Percentiles rank a stretch among this genome's conserved stretches.
Evolutionary conservation across 768 basidiomycete species (phyloP).

Genomic region (Leccinellum rugosiceps): DNA sequence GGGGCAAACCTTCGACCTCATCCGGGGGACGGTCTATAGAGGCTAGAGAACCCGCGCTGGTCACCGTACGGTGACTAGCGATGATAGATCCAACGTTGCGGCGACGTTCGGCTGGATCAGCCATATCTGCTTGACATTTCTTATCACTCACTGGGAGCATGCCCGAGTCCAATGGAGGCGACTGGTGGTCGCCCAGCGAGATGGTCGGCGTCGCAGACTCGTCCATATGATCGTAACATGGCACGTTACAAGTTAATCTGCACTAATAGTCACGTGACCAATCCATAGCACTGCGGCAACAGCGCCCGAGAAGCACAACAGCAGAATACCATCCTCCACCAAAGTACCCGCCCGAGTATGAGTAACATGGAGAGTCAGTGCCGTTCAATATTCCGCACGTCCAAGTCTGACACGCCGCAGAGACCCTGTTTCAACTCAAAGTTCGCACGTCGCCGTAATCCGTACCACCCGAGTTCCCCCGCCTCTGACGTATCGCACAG

Average conservation of each 20-base stretch:
- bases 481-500: constrained; percentile 40
- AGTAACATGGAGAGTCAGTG: constrained; percentile 87
- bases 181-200: too few species aligned
- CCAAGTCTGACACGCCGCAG: constrained; percentile 40
- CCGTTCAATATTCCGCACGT: background rate
- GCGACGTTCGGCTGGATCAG: constrained; percentile 6
- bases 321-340: background rate
- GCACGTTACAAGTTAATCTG: too few species aligned
- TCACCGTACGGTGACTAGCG: constrained; percentile 32
- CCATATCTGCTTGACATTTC: background rate
- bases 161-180: background rate
- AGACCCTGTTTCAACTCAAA: constrained; percentile 99
- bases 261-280: constrained; percentile 11
- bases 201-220: background rate
- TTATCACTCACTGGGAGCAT: constrained; percentile 4
- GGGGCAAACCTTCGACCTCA: constrained; percentile 30
- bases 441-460: constrained; percentile 39
- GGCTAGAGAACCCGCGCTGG: constrained; percentile 37
- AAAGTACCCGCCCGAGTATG: constrained; percentile 39
- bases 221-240: too few species aligned
- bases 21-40: constrained; percentile 41
- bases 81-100: constrained; percentile 34
- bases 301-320: background rate
- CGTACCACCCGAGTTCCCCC: constrained; percentile 3
- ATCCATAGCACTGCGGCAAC: background rate